phyloP scores from a whole-genome alignment of 495 filamentous ascomycete genomes.

The Aspergillus kassunensis region DNA sequence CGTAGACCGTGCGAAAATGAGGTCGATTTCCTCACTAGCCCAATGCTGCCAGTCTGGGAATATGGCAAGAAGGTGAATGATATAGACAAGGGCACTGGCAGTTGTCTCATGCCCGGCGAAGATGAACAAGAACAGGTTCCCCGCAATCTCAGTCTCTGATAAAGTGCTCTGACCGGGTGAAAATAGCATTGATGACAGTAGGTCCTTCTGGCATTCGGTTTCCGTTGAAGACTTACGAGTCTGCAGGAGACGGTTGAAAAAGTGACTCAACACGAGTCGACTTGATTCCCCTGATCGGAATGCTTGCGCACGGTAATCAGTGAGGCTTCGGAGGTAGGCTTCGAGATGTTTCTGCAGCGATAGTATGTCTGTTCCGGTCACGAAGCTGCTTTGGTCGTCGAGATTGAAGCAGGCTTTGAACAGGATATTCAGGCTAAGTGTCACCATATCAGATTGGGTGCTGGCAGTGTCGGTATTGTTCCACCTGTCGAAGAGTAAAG shows the following conservation, averaged over 20 bases:
- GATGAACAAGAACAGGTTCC: conserved; percentile 12
- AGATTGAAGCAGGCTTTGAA: conserved; percentile 1
- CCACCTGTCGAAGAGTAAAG: background rate
- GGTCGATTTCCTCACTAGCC: conserved; percentile 2
- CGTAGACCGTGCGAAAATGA: background rate
- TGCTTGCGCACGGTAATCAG: background rate
- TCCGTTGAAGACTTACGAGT: background rate
- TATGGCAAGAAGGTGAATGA: conserved; percentile 7
- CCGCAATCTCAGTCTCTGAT: background rate
- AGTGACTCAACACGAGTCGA: background rate
- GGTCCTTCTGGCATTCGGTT: background rate
- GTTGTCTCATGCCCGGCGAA: conserved; percentile 16
- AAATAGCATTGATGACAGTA: conserved; percentile 1
- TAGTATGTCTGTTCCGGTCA: background rate
- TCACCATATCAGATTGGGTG: conserved; percentile 3
- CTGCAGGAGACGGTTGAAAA: background rate
- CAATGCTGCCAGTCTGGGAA: conserved; percentile 11
- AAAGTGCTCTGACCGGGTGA: background rate
- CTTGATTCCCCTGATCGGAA: background rate
- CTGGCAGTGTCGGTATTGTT: background rate
- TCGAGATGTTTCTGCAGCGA: background rate
- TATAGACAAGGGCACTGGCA: conserved; percentile 7
- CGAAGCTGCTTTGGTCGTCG: background rate
- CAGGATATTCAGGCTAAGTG: conserved; percentile 4
- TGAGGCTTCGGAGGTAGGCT: background rate